A percentile compares a stretch with the other conserved stretches of the same genome.
Evolutionary conservation across 192 early-diverging fungal species (phyloP).

Genomic region (Linnemannia zychae): DNA sequence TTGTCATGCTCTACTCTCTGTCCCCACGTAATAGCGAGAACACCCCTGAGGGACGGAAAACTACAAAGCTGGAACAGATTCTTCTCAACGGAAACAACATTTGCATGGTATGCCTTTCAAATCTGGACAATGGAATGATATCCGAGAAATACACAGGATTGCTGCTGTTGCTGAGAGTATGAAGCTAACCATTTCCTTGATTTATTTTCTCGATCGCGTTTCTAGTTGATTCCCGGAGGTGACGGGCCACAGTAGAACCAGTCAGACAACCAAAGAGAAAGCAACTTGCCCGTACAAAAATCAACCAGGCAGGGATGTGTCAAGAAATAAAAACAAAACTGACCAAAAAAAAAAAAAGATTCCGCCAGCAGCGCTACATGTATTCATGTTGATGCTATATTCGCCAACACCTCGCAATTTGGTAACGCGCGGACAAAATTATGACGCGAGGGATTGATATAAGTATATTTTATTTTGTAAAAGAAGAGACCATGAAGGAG

Average conservation of each 20-base stretch:
- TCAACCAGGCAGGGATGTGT: neutral
- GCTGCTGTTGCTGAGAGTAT: neutral
- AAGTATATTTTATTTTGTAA: neutral
- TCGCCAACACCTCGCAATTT: neutral
- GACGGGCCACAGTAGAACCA: conserved; percentile 59
- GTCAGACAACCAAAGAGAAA: neutral
- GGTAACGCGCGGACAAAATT: neutral
- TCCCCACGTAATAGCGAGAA: conserved; percentile 81
- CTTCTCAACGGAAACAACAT: conserved; percentile 98
- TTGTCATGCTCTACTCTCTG: no score
- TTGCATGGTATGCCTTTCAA: conserved; percentile 78
- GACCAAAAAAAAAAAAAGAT: neutral
- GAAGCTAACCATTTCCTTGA: neutral
- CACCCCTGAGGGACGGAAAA: conserved; percentile 80
- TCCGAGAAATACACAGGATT: neutral
- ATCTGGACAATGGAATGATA: neutral
- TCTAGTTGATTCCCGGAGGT: conserved; percentile 70
- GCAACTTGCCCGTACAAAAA: neutral
- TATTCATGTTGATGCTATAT: no score
- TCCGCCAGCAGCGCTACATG: neutral
- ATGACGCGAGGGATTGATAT: neutral
- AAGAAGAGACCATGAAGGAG: no score
- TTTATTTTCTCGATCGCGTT: neutral
- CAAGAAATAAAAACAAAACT: conserved; percentile 6
- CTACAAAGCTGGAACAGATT: conserved; percentile 88